These are phyloP conservation scores for Xerocomellus dryophilus DNA, from an alignment of 768 basidiomycete genomes.

Conservation along the genomic window DNA sequence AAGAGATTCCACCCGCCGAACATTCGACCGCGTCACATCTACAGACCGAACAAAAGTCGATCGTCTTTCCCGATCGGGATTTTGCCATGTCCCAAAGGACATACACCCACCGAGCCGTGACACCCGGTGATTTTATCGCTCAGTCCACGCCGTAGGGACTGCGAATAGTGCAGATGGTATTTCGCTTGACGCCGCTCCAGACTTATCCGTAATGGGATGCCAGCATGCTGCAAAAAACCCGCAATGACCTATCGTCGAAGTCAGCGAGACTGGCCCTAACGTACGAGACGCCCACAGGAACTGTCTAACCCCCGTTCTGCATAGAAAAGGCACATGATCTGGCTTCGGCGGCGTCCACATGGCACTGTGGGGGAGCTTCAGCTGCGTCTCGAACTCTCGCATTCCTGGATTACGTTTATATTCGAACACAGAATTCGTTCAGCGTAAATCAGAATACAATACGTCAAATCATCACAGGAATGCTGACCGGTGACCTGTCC, in stretches of 20 bases:
- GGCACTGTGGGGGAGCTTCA: slow-evolving; percentile 15
- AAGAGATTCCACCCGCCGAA: slow-evolving; percentile 21
- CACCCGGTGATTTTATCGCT: slow-evolving; percentile 24
- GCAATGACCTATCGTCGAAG: slow-evolving; percentile 24
- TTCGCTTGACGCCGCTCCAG: slow-evolving; percentile 11
- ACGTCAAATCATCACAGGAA: slow-evolving; percentile 29
- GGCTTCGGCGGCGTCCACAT: slow-evolving; percentile 15
- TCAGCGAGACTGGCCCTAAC: background rate
- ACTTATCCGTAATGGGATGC: slow-evolving; percentile 8
- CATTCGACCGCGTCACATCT: slow-evolving; percentile 19
- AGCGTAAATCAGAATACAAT: slow-evolving; percentile 26
- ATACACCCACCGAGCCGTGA: slow-evolving; percentile 23
- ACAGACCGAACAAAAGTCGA: slow-evolving; percentile 11
- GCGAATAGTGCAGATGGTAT: background rate
- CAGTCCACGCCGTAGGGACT: slow-evolving; percentile 5
- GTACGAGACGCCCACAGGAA: background rate
- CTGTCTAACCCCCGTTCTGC: slow-evolving; percentile 3
- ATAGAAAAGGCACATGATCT: slow-evolving; percentile 12
- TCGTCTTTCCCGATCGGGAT: slow-evolving; percentile 21
- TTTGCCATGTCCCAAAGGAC: slow-evolving; percentile 14
- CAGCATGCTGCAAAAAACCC: background rate
- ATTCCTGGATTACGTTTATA: slow-evolving; percentile 19
- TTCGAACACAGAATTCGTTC: slow-evolving; percentile 14
- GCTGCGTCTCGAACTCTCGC: background rate
- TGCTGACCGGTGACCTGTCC: slow-evolving; percentile 13